Base-by-base conservation (phyloP, 1,284 basidiomycete genomes). In the Cystobasidium pallidum region DNA sequence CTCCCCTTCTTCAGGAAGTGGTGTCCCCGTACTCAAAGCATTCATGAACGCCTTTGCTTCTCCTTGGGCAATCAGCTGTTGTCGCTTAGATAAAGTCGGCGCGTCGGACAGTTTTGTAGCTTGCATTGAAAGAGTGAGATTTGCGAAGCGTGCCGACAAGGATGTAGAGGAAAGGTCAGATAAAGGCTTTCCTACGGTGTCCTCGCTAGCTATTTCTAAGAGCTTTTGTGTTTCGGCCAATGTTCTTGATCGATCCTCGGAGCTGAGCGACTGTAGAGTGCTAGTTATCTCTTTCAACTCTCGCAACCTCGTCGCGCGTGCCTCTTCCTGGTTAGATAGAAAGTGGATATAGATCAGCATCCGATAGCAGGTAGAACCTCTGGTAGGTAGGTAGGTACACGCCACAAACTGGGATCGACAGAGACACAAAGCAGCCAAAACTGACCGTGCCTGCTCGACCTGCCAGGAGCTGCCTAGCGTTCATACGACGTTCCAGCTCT, bases 1-100 rank as follows among this genome's bases (percentile, higher is more conserved):
- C n/a, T 70, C 51, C 8, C 43, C 43, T 17, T 47, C 61, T 39
- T 58, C 66, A 36, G 57, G 3, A 65, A 34, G 26, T 47, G 26
- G 17, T 8, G n/a, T 61, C 30, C 15, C 30, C 19, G 51, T 7
- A 21, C 6, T 17, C 30, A 41, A 64, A 24, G 59, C 61, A 21
- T 57, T 15, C 51, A 57, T 64, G 36, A 71, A 71, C 11, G 68
- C 68, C 32, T 71, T 52, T 8, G 68, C 61, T 57, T 71, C 68
- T 13, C 47, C 30, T 21, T 63, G 34, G 30, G 68, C 68, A 26
- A 55, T 71, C 21, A 30, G 11, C 10, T 62, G 28, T 24, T 71
- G 68, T 32, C 59, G 49, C 30, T 63, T 71, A n/a, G 68, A 71
- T 26, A 71, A 24, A 8, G 45, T 55, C 2, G 28, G 39, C 17